A percentile compares a stretch with the other conserved stretches of the same genome.
Conservation (phyloP, 768 basidiomycete genomes). For the Neoboletus brunneissimus region DNA sequence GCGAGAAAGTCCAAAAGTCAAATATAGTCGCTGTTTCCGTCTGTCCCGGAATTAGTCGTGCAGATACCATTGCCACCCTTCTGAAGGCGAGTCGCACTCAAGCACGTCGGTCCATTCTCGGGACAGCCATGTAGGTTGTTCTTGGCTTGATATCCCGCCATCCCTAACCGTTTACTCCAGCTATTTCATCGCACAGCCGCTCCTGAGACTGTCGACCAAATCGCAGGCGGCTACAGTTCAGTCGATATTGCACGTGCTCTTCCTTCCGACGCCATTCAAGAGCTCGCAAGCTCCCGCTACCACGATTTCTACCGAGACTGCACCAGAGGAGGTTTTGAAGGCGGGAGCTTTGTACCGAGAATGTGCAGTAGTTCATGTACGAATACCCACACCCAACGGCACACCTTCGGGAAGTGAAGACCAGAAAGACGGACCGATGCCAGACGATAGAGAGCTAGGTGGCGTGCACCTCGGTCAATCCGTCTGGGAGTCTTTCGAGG, state of each 20-base stretch:
- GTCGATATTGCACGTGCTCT: constrained; percentile 75
- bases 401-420: constrained; percentile 23
- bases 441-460: constrained; percentile 68
- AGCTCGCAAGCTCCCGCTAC: constrained; percentile 31
- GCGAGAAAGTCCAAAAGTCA: constrained; percentile 49
- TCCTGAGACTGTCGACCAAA: constrained; percentile 69
- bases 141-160: background rate
- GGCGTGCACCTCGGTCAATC: constrained; percentile 64
- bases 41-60: constrained; percentile 72
- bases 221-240: constrained; percentile 64
- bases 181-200: constrained; percentile 63
- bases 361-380: constrained; percentile 59
- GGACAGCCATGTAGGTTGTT: constrained; percentile 48
- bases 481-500: constrained; percentile 78
- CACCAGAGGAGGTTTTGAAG: constrained; percentile 64
- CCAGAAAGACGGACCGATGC: constrained; percentile 37
- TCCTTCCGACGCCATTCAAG: constrained; percentile 79
- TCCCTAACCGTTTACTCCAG: constrained; percentile 35
- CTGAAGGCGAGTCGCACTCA: constrained; percentile 28
- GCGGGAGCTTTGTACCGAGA: constrained; percentile 77
- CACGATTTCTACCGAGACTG: constrained; percentile 5
- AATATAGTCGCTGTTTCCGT: constrained; percentile 76
- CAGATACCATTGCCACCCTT: constrained; percentile 59
- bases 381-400: constrained; percentile 32
- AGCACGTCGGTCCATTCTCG: constrained; percentile 39